These are phyloP conservation scores for Fusarium albidum DNA, from an alignment of 2,329 filamentous ascomycete genomes.

Conservation along the genomic window DNA sequence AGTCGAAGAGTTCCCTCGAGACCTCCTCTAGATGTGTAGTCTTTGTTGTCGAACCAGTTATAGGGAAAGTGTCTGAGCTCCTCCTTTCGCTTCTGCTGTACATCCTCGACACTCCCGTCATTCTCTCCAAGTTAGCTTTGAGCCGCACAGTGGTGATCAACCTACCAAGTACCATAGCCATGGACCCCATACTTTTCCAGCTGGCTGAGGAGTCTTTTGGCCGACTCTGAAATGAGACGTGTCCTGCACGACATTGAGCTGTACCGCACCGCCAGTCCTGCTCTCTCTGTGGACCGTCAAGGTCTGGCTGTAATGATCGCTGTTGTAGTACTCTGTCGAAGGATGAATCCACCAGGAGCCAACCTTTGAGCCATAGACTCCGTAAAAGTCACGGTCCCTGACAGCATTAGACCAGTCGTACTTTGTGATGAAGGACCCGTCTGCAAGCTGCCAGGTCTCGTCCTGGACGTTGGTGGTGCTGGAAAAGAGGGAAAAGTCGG, in stretches of 20 bases:
- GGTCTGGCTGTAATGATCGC: constrained; percentile 19
- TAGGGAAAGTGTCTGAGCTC: constrained; percentile 18
- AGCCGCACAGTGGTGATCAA: no score
- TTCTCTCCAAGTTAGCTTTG: constrained; percentile 7
- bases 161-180: constrained; percentile 24
- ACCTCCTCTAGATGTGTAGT: constrained; percentile 11
- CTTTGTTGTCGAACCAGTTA: constrained; percentile 16
- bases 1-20: constrained; percentile 17
- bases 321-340: constrained; percentile 21
- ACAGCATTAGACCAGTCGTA: constrained; percentile 25
- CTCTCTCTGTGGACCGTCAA: constrained; percentile 25
- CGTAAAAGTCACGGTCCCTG: constrained; percentile 23
- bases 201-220: constrained; percentile 8
- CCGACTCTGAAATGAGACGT: constrained; percentile 21
- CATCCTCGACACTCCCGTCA: constrained; percentile 12
- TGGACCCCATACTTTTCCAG: constrained; percentile 19
- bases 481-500: constrained; percentile 7
- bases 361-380: constrained; percentile 18
- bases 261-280: constrained; percentile 16
- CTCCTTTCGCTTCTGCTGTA: constrained; percentile 1
- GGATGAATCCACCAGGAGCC: constrained; percentile 24
- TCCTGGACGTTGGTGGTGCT: constrained; percentile 12
- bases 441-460: constrained; percentile 16
- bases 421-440: constrained; percentile 19
- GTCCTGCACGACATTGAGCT: constrained; percentile 23